Conservation (phyloP, 352 stramenopile genomes). For the Globisporangium camurandrum region DNA sequence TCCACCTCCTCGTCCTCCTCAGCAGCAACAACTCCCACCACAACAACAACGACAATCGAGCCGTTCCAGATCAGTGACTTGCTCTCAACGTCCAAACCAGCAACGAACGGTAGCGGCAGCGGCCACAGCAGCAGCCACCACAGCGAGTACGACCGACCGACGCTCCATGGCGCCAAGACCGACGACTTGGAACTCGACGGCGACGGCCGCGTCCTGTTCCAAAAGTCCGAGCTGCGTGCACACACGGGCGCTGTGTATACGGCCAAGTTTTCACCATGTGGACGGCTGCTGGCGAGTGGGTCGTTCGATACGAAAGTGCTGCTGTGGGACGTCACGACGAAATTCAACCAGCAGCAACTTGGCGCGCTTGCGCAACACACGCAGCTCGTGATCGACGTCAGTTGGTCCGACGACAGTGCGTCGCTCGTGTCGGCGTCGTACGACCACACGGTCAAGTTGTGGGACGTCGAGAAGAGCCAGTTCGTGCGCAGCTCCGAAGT, state of each 20-base stretch:
- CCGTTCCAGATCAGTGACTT: conserved; percentile 72
- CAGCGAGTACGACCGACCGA: conserved; percentile 23
- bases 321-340: conserved; percentile 84
- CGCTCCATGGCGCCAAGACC: conserved; percentile 38
- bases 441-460: conserved; percentile 85
- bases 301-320: conserved; percentile 76
- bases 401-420: conserved; percentile 72
- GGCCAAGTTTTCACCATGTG: conserved; percentile 81
- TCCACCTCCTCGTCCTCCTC: conserved; percentile 7
- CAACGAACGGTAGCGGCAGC: no score
- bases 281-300: conserved; percentile 71
- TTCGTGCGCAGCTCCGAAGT: conserved; percentile 58
- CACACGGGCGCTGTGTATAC: conserved; percentile 81
- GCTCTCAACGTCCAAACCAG: conserved; percentile 33
- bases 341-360: conserved; percentile 84
- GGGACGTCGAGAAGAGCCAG: conserved; percentile 77
- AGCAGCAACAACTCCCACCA: conserved; percentile 4
- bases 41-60: conserved; percentile 21
- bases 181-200: conserved; percentile 47
- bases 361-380: conserved; percentile 62
- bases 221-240: conserved; percentile 74
- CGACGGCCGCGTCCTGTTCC: conserved; percentile 61
- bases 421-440: conserved; percentile 75
- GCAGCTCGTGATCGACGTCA: conserved; percentile 83
- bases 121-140: conserved; percentile 27